Conservation (phyloP, 2,329 filamentous ascomycete genomes). For the Pseudogymnoascus destructans region DNA sequence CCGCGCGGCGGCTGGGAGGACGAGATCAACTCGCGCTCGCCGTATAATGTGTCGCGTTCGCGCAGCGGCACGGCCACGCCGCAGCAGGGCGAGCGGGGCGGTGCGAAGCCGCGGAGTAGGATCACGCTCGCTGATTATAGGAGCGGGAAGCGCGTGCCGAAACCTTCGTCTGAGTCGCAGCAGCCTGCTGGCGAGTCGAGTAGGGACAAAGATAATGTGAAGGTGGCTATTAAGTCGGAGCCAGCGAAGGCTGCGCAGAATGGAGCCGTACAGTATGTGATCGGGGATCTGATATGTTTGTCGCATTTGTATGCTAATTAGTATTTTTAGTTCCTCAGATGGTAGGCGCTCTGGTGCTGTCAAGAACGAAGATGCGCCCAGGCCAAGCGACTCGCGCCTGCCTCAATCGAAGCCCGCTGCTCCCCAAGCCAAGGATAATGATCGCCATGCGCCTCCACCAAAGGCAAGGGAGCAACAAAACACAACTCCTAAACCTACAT, state of each 20-base stretch:
- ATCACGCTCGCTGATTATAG: conserved; percentile 25
- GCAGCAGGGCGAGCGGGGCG: conserved; percentile 16
- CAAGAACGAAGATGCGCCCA: background rate
- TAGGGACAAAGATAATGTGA: background rate
- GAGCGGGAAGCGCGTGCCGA: conserved; percentile 8
- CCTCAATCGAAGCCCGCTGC: background rate
- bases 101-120: conserved; percentile 21
- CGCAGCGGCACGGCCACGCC: conserved; percentile 23
- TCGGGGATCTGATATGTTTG: background rate
- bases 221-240: background rate
- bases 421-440: background rate
- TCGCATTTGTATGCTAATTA: background rate
- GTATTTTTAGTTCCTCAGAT: background rate
- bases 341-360: background rate
- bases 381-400: background rate
- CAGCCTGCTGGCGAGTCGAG: background rate
- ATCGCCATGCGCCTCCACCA: conserved; percentile 9
- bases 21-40: conserved; percentile 16
- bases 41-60: conserved; percentile 16
- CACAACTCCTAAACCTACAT: conserved; percentile 20
- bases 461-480: conserved; percentile 12
- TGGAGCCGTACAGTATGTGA: background rate
- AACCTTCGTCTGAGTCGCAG: background rate
- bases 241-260: background rate
- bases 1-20: conserved; percentile 18